These are phyloP conservation scores for Populus simonii DNA, from an alignment of 345 rosid species.

Conservation along the genomic window DNA sequence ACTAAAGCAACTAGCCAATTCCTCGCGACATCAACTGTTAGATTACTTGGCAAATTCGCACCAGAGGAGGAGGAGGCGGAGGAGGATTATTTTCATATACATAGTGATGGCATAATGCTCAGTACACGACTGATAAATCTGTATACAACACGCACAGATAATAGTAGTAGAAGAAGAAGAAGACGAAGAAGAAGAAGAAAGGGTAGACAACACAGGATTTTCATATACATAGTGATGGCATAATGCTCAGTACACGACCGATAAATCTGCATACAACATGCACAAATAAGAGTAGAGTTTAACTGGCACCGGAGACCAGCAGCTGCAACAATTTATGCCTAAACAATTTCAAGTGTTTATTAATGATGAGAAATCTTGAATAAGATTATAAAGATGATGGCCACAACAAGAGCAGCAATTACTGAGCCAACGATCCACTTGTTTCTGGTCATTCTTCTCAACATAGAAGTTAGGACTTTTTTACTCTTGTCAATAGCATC, in stretches of 20 bases:
- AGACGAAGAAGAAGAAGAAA: background rate
- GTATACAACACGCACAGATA: constrained; percentile 23
- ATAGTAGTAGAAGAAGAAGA: background rate
- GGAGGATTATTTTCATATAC: background rate
- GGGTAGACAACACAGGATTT: background rate
- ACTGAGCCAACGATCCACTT: constrained; percentile 32
- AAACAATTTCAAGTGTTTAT: constrained; percentile 10
- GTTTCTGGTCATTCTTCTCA: constrained; percentile 29
- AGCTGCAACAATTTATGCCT: background rate
- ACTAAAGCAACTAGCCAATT: too few relatives aligned
- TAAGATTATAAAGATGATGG: constrained; percentile 25
- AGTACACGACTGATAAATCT: background rate
- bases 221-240: background rate
- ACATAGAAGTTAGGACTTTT: constrained; percentile 30
- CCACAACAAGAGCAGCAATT: constrained; percentile 28
- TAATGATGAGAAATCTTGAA: constrained; percentile 32
- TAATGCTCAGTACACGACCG: background rate
- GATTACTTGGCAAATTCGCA: too few relatives aligned
- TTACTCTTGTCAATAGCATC: constrained; percentile 38
- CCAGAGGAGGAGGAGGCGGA: too few relatives aligned
- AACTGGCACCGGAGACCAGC: background rate
- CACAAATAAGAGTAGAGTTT: constrained; percentile 7
- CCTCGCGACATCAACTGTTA: too few relatives aligned
- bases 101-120: background rate
- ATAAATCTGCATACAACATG: constrained; percentile 19